Evolutionary conservation across 1,139 yeast genomes (phyloP).

Genomic region (Arxiozyma heterogenica): DNA sequence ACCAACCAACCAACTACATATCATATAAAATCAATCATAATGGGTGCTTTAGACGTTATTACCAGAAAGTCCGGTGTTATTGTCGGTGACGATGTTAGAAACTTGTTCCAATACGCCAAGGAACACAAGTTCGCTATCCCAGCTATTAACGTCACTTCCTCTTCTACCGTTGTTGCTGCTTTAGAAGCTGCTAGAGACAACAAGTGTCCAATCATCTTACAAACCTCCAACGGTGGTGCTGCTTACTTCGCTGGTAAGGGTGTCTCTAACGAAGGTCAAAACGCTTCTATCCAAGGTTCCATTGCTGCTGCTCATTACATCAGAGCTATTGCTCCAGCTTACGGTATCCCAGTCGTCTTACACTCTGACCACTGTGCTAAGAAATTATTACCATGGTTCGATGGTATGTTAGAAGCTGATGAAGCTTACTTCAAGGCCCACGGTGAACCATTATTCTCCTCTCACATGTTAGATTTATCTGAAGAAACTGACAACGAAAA

Average conservation of each 20-base stretch:
- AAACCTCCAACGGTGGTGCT: constrained; percentile 98
- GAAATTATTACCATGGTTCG: constrained; percentile 97
- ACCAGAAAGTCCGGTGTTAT: constrained; percentile 93
- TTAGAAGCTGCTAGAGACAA: constrained; percentile 97
- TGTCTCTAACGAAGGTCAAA: constrained; percentile 84
- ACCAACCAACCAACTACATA: constrained; percentile 2
- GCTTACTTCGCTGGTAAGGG: constrained; percentile 99
- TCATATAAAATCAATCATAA: constrained; percentile 13
- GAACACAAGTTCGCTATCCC: constrained; percentile 93
- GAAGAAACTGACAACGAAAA: constrained; percentile 96
- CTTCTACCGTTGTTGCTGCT: constrained; percentile 94
- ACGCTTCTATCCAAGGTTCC: constrained; percentile 90
- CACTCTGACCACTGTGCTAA: constrained; percentile 99
- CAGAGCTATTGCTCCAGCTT: constrained; percentile 91
- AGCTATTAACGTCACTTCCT: constrained; percentile 95
- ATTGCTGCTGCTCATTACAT: constrained; percentile 98
- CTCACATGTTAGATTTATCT: constrained; percentile 97
- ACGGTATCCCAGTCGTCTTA: constrained; percentile 92
- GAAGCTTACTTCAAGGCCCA: constrained; percentile 77
- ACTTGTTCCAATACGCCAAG: constrained; percentile 89
- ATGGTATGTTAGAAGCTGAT: constrained; percentile 95
- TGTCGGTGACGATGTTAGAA: constrained; percentile 95
- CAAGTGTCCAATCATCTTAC: constrained; percentile 93
- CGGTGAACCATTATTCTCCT: constrained; percentile 95
- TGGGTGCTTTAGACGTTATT: constrained; percentile 59